Conservation (phyloP, 768 basidiomycete genomes). For the Termitomyces sp. region DNA sequence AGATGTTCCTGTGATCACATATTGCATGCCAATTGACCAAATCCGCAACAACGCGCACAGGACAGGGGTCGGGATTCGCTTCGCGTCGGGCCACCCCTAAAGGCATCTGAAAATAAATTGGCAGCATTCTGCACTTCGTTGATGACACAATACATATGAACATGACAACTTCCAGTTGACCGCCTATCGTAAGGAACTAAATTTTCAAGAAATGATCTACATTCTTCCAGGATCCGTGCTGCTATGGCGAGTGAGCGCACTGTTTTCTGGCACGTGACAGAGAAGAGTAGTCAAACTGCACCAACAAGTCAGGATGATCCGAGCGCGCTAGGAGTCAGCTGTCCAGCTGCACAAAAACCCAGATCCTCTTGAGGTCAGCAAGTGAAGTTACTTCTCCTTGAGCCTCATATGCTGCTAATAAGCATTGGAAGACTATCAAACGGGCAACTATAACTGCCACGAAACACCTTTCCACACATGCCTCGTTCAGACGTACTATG, state of each 20-base stretch:
- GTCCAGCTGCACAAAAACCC: not conserved
- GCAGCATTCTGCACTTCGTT: not conserved
- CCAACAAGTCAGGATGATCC: not conserved
- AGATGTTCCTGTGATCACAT: not conserved
- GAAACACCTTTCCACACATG: not conserved
- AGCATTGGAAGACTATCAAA: not conserved
- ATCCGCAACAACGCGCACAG: not conserved
- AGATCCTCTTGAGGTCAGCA: not conserved
- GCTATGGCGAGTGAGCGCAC: not conserved
- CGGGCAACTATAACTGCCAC: not conserved
- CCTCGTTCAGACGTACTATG: not conserved
- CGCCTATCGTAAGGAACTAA: not conserved
- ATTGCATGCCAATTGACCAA: not conserved
- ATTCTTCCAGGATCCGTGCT: not conserved
- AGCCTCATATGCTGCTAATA: not conserved
- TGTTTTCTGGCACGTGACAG: not conserved
- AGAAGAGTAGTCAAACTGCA: not conserved
- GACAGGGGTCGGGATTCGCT: not conserved
- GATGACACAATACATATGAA: not conserved
- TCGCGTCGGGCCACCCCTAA: not conserved
- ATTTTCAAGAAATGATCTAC: not conserved
- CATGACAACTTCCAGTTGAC: not conserved
- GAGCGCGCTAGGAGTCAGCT: not conserved
- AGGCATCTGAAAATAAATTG: not conserved
- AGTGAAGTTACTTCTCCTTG: not conserved